These are phyloP conservation scores for Nakazawaea pomicola DNA, from an alignment of 805 yeast genomes.

Conservation along the genomic window DNA sequence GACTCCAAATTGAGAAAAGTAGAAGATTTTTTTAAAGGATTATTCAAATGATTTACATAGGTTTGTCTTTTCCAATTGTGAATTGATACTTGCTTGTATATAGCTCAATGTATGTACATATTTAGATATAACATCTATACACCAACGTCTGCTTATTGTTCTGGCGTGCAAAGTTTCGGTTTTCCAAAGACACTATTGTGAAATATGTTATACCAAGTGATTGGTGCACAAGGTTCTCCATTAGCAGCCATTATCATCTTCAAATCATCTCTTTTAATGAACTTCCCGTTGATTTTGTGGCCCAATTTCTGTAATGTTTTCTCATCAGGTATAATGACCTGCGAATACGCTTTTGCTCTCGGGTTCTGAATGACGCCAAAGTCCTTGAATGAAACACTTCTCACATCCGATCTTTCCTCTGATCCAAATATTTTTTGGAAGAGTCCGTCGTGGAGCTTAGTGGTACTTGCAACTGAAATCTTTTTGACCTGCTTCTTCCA, in stretches of 20 bases:
- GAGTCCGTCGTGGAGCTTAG: no score
- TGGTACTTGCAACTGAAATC: not conserved
- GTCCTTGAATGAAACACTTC: no score
- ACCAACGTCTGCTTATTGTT: no score
- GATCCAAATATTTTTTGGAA: no score
- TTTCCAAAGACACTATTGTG: constrained; percentile 47
- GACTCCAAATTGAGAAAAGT: constrained; percentile 47
- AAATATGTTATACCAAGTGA: constrained; percentile 49
- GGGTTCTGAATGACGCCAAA: constrained; percentile 14
- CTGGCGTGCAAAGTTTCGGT: constrained; percentile 21
- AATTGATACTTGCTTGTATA: no score
- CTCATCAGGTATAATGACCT: constrained; percentile 6
- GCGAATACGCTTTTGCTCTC: constrained; percentile 20
- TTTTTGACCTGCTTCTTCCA: constrained; percentile 14
- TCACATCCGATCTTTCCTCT: no score
- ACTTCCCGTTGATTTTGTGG: constrained; percentile 6
- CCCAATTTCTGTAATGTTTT: not conserved
- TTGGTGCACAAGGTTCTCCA: constrained; percentile 34
- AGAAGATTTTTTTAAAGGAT: constrained; percentile 52
- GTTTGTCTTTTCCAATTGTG: no score
- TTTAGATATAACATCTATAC: no score
- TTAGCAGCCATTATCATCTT: constrained; percentile 2
- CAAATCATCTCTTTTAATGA: constrained; percentile 8
- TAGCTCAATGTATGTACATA: no score
- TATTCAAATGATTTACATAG: constrained; percentile 40